Conservation (phyloP, 73 alveolate genomes). For the Breviolum minutum region DNA sequence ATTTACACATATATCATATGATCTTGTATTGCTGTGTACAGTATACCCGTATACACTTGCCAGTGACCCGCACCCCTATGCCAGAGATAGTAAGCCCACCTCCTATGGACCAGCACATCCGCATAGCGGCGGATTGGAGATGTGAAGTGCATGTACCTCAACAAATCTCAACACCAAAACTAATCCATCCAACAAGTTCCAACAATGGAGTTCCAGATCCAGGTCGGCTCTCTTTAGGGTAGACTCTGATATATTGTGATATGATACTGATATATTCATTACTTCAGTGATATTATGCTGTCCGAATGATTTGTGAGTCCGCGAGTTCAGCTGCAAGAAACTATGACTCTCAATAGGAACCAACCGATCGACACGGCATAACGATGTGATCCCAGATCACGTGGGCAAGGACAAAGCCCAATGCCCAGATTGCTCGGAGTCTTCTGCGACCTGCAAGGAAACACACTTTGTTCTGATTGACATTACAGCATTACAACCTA, state of each 20-base stretch:
- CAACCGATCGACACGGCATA: not conserved
- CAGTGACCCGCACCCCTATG: not conserved
- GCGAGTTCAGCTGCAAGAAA: too few relatives aligned
- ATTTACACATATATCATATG: too few relatives aligned
- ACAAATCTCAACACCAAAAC: constrained; percentile 50
- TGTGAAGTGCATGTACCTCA: constrained; percentile 99
- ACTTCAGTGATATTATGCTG: too few relatives aligned
- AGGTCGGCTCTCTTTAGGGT: too few relatives aligned
- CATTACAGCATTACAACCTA: too few relatives aligned
- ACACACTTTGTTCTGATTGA: too few relatives aligned
- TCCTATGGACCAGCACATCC: constrained; percentile 98
- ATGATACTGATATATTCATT: too few relatives aligned
- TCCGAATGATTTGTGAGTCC: too few relatives aligned
- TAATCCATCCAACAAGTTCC: not conserved
- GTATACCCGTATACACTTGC: not conserved
- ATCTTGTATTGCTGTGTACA: too few relatives aligned
- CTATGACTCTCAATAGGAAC: too few relatives aligned
- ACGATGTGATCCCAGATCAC: not conserved
- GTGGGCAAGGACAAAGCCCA: constrained; percentile 22
- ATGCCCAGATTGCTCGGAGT: not conserved
- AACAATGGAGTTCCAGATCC: constrained; percentile 95
- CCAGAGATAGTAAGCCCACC: not conserved
- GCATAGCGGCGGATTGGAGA: constrained; percentile 99
- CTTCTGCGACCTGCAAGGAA: not conserved
- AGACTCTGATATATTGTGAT: too few relatives aligned